Evolutionary conservation across 345 rosid genomes (phyloP).

Genomic region (Salix arbutifolia): DNA sequence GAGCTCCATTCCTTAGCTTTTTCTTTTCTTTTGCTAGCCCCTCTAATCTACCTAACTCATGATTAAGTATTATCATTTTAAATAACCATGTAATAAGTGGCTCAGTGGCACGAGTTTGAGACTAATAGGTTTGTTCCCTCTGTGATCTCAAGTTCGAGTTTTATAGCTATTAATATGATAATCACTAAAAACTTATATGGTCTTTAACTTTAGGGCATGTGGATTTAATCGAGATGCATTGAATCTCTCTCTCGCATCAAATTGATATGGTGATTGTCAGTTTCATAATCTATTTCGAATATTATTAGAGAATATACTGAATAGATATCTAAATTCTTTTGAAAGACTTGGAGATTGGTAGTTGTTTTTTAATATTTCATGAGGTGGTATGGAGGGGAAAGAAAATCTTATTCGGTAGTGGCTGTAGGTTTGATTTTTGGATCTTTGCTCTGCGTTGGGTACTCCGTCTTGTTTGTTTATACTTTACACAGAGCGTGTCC

Average conservation of each 20-base stretch:
- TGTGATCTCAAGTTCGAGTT: too few species aligned
- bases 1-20: conserved; percentile 37
- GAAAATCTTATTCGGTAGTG: conserved; percentile 8
- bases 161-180: too few species aligned
- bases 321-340: conserved; percentile 19
- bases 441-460: conserved; percentile 18
- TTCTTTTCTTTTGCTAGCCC: conserved; percentile 29
- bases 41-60: conserved; percentile 44
- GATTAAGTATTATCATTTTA: conserved; percentile 7
- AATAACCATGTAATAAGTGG: too few species aligned
- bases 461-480: too few species aligned
- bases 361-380: neutral
- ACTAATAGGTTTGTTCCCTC: too few species aligned
- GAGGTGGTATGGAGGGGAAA: neutral
- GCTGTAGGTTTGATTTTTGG: conserved; percentile 14
- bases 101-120: too few species aligned
- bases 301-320: conserved; percentile 42
- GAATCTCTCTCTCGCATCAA: neutral
- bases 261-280: neutral
- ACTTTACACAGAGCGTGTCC: conserved; percentile 3
- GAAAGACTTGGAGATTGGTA: conserved; percentile 11
- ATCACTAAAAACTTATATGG: too few species aligned
- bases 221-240: conserved; percentile 2
- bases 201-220: too few species aligned
- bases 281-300: conserved; percentile 34